Evolutionary conservation across 2,329 filamentous ascomycete genomes (phyloP).

Genomic region (Penicillium brasilianum): DNA sequence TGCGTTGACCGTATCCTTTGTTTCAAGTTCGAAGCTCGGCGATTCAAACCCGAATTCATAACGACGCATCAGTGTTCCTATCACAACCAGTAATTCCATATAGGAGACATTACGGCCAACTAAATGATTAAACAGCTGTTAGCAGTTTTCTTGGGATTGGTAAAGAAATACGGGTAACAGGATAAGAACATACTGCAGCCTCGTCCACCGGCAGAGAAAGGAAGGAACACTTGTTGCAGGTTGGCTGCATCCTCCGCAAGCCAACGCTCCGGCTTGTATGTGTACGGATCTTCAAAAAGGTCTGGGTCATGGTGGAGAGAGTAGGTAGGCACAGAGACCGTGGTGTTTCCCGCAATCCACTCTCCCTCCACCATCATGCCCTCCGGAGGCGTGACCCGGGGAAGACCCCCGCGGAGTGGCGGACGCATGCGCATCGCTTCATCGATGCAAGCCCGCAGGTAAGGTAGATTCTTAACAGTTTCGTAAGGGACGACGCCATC

Average conservation of each 20-base stretch:
- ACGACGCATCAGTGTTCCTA: too few relatives aligned
- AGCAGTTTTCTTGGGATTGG: too few relatives aligned
- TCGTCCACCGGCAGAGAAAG: too few relatives aligned
- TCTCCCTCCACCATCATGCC: constrained; percentile 16
- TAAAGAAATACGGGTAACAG: too few relatives aligned
- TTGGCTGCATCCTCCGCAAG: neutral
- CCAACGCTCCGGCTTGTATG: constrained; percentile 7
- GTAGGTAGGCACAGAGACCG: constrained; percentile 11
- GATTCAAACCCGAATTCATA: too few relatives aligned
- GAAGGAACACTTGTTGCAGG: neutral
- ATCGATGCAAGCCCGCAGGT: constrained; percentile 18
- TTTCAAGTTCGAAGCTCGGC: too few relatives aligned
- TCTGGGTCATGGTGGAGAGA: constrained; percentile 7
- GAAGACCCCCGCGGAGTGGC: constrained; percentile 9
- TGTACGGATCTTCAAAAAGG: constrained; percentile 9
- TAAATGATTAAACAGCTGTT: too few relatives aligned
- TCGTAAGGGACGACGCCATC: constrained; percentile 3
- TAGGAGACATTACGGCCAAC: too few relatives aligned
- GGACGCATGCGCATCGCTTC: constrained; percentile 17
- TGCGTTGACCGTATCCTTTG: too few relatives aligned
- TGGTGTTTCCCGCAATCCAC: constrained; percentile 11
- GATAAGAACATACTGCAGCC: too few relatives aligned
- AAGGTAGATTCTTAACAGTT: constrained; percentile 14
- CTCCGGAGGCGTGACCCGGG: constrained; percentile 16
- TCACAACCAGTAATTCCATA: too few relatives aligned